Evolutionary conservation across 441 rosid genomes (phyloP), one percentile per base, ranked within the genome.

Genomic region (Syzygium syzygioides): DNA sequence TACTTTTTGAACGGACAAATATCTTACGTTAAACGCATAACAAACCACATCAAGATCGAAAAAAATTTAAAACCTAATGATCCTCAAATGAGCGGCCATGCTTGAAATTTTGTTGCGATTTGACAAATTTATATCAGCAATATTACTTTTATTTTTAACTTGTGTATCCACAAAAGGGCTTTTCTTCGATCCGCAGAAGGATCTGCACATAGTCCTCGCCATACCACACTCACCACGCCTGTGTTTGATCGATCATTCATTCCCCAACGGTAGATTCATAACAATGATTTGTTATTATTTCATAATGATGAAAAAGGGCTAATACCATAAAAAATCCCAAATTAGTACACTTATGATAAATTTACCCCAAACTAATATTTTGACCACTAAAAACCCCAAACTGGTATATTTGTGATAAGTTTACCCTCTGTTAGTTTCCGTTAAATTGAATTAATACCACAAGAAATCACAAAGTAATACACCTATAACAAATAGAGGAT

Each of bases 401-500:
- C 9, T 18, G 18, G 7, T 55, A 18, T 1, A 55, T 55, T 7
- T 55, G 3, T 55, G 23, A 55, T 7, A 55, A 19, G 2, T 18
- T 55, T 55, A 55, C 3, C 9, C 9, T 45, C 1, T 0, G 1
- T 45, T 45, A 45, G 9, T 45, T 45, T 45, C 48, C 9, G 48
- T 45, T 45, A 45, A 45, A 45, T 45, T 45, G 48, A 45, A 45
- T 45, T 45, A 45, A 45, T 45, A 45, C 0, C 2, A 7, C 2
- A 7, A 45, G 7, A 45, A 45, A 45, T 45, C 48, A 45, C 9
- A 1, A 45, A 45, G 1, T 7, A 6, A 9, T 45, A 45, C 9
- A 45, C 9, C 48, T 1, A 0, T 45, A 0, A 45, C 9, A 45
- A 45, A 45, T 45, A 2, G 2, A 45, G 48, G 48, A 0, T 45